phyloP scores from a whole-genome alignment of 2,329 filamentous ascomycete genomes.

The Polytolypa hystricis region DNA sequence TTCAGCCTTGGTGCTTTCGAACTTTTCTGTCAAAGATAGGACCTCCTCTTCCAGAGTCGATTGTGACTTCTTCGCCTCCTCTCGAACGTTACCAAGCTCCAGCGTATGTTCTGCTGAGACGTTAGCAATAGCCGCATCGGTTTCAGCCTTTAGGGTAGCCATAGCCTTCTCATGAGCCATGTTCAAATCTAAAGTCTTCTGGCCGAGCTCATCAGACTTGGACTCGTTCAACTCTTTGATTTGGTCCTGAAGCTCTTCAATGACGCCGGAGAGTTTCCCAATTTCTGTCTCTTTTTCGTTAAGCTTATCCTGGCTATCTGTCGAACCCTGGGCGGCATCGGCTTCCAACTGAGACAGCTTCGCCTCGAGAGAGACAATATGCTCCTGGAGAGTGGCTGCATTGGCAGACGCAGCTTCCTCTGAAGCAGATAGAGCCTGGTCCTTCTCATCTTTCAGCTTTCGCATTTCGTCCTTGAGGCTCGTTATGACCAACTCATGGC shows the following conservation, averaged over 20 bases:
- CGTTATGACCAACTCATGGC: conserved; percentile 27
- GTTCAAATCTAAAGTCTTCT: conserved; percentile 7
- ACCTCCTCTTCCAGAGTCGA: conserved; percentile 10
- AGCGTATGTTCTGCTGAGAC: conserved; percentile 9
- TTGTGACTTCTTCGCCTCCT: conserved; percentile 9
- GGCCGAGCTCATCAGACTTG: conserved; percentile 8
- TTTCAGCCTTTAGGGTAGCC: conserved; percentile 12
- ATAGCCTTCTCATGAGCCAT: conserved; percentile 10
- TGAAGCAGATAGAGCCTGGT: conserved; percentile 26
- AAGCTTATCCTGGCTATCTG: conserved; percentile 14
- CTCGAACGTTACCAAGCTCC: conserved; percentile 11
- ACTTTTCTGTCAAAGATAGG: conserved; percentile 8
- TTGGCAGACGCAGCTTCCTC: conserved; percentile 23
- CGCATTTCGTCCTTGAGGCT: conserved; percentile 29
- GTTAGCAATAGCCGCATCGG: conserved; percentile 10
- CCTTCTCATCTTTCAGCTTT: conserved; percentile 25
- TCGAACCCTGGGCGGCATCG: conserved; percentile 15
- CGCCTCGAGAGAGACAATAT: conserved; percentile 25
- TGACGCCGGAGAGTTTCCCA: conserved; percentile 22
- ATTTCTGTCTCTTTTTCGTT: conserved; percentile 27
- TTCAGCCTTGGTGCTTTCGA: conserved; percentile 6
- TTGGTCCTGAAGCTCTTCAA: conserved; percentile 24
- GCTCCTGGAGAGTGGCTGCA: conserved; percentile 22
- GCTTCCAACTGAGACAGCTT: conserved; percentile 25
- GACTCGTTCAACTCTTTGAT: conserved; percentile 15